phyloP scores from a whole-genome alignment of 805 yeast genomes.

The Saccharomycopsis babjevae region DNA sequence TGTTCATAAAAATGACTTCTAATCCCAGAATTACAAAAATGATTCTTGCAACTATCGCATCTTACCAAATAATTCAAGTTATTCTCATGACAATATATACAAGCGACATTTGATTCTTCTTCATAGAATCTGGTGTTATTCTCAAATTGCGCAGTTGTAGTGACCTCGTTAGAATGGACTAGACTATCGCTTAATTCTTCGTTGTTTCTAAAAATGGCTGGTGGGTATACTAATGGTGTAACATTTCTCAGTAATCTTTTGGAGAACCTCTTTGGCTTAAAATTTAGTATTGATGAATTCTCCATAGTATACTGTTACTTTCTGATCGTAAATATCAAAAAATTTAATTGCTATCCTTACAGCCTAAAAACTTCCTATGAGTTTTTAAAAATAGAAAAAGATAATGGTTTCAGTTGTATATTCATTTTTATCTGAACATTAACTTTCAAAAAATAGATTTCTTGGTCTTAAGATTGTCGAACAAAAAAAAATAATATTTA shows the following conservation, averaged over 20 bases:
- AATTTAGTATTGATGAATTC: constrained; percentile 2
- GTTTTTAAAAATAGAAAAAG: too few relatives aligned
- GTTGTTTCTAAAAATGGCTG: not conserved
- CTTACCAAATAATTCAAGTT: constrained; percentile 10
- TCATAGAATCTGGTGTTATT: not conserved
- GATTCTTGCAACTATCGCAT: constrained; percentile 10
- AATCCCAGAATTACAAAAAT: constrained; percentile 17
- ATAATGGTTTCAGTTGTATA: too few relatives aligned
- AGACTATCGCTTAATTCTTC: not conserved
- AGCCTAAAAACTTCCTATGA: too few relatives aligned
- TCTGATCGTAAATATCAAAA: too few relatives aligned
- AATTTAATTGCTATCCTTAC: too few relatives aligned
- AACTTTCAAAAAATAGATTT: not conserved
- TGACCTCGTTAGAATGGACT: too few relatives aligned
- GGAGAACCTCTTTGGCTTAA: constrained; percentile 15
- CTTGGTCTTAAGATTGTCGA: not conserved
- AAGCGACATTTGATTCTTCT: constrained; percentile 1
- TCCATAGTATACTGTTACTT: not conserved
- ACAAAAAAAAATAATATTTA: not conserved
- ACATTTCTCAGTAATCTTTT: constrained; percentile 13
- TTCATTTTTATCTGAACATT: too few relatives aligned
- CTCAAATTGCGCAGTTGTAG: too few relatives aligned
- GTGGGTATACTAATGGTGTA: not conserved
- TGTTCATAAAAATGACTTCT: constrained; percentile 15
- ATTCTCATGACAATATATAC: constrained; percentile 15